Base-by-base conservation (phyloP, 1,284 basidiomycete genomes). In the Ganoderma meredithae region DNA sequence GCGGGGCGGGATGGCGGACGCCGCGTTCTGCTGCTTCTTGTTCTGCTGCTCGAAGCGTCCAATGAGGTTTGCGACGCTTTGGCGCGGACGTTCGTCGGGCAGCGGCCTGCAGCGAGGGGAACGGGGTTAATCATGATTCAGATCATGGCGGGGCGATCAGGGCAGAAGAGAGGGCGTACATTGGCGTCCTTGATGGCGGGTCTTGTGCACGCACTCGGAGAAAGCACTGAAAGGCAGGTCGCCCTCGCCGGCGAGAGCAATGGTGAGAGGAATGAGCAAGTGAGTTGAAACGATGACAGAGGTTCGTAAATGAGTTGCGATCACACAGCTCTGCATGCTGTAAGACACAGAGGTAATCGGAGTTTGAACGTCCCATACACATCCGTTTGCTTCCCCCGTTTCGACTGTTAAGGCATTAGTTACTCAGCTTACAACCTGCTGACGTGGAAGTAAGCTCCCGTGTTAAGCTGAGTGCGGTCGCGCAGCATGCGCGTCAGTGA, bases 21-120 rank as follows among this genome's bases (percentile, higher is more conserved):
- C 72, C 10, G 75, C 60, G 5, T 86, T 80, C 69, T 86, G 84
- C 69, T 85, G 84, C 59, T 87, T 86, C 79, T 93, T 93, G 67
- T 83, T 88, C 80, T 92, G 90, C 75, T 87, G 90, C 78, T 94
- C 92, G 73, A 94, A 94, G 68, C 90, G 86, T 59, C 92, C 92
- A 75, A 94, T 94, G 80, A 94, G 89, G 77, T 93, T 94, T 70
- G 92, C 92, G 64, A 94, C 93, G 75, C 90, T 92, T 77, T 85
- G 85, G 70, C 93, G 89, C 62, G 92, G 92, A 76, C 90, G 87
- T 82, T 94, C 92, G 84, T 94, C 93, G 79, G 92, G 92, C 69
- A 93, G 81, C 65, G 91, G 89, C 92, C 93, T 93, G 69, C 41
- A n/a, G 47, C 40, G 56, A 49, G 60, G 56, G 27, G 60, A 33